Conservation (phyloP, 306 rosid genomes). For the Lablab purpureus region DNA sequence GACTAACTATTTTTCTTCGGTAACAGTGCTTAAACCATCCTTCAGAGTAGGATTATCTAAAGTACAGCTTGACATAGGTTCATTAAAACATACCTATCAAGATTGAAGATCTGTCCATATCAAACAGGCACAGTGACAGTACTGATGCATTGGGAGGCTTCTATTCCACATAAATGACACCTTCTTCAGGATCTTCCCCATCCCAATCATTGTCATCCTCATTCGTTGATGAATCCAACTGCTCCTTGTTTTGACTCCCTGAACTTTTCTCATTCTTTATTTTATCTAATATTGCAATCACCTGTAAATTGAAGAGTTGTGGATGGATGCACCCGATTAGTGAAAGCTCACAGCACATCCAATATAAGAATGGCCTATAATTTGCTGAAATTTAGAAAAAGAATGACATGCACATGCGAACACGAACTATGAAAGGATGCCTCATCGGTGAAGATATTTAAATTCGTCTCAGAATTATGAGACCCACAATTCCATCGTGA, state of each 20-base stretch:
- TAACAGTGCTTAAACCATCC: neutral
- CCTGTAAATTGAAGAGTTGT: conserved; percentile 59
- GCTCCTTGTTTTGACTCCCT: conserved; percentile 47
- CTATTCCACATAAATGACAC: conserved; percentile 79
- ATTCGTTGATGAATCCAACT: conserved; percentile 52
- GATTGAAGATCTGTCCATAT: conserved; percentile 36
- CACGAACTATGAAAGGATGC: too few species aligned
- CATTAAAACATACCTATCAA: conserved; percentile 57
- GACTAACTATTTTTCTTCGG: neutral
- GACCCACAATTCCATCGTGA: too few species aligned
- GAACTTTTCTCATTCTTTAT: conserved; percentile 68
- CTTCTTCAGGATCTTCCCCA: conserved; percentile 75
- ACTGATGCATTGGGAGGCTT: conserved; percentile 39
- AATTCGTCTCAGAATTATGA: too few species aligned
- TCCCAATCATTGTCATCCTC: conserved; percentile 67
- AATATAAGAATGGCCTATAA: neutral
- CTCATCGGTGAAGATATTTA: too few species aligned
- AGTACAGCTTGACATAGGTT: conserved; percentile 30
- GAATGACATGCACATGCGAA: neutral
- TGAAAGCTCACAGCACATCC: conserved; percentile 9
- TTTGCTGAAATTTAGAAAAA: neutral
- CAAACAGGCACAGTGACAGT: conserved; percentile 27
- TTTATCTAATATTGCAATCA: conserved; percentile 84
- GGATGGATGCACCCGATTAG: conserved; percentile 42
- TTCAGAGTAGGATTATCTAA: neutral